Base-by-base conservation (phyloP, 441 rosid species). In the Adansonia madagascariensis region DNA sequence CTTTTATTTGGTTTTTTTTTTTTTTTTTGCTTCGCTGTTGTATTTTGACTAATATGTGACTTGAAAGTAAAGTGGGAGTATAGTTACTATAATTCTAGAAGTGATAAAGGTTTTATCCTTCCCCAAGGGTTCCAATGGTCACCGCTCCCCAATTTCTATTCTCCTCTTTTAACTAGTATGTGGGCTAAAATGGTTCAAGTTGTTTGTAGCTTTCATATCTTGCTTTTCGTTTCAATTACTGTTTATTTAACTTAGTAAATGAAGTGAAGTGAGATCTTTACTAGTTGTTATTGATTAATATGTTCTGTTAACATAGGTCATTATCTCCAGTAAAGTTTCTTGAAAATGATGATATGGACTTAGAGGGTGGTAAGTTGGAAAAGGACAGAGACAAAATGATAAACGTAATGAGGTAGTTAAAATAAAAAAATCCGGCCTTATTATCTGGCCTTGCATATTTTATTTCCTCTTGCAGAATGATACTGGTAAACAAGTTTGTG, bases 391-490 rank as follows among this genome's bases (percentile, higher is more conserved):
- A 87, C 74, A 94, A 88, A 77, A 77, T 83, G 31, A 47, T 71
- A 71, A 86, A 84, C 53, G 80, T 74, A 85, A 68, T 82, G 88
- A 73, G 76, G 73, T 82, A 76, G 55, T 74, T 72, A 89, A 80
- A 86, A 71, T 93, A 78, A 88, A 82, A 35, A 82, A 94, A 97
- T 76, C 91, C 87, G 84, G 97, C 98, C 77, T 87, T 97, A 81
- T 78, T 93, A 71, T 87, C 99, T 9, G 98, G 98, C 81, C 84
- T 92, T 75, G 97, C 99, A 52, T 97, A 97, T 80, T 94, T 98
- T 86, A 77, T 93, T 74, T 94, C 98, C 55, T 94, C 99, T 75
- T 97, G 99, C 86, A 90, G 98, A 68, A 97, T 97, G 99, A 97
- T 97, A 77, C 86, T 97, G 69, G 97, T 91, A 62, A 97, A 94